A percentile compares a stretch with the other conserved stretches of the same genome.
These are phyloP conservation scores for Kazachstania martiniae DNA, from an alignment of 805 yeast species.

Conservation along the genomic window DNA sequence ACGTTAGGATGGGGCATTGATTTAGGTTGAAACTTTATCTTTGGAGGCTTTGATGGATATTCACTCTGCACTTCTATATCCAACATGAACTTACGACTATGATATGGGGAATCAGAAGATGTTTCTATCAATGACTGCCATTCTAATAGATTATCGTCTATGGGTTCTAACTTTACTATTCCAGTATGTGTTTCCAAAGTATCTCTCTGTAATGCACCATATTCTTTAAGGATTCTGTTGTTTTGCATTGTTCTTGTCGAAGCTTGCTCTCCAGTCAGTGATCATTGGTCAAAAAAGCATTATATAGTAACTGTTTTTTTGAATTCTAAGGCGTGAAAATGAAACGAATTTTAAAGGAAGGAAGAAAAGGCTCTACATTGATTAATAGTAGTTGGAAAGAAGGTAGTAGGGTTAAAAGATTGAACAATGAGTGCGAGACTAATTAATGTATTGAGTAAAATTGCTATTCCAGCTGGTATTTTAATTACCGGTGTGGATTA, in stretches of 20 bases:
- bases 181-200: neutral
- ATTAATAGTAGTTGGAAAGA: no score
- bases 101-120: slow-evolving; percentile 42
- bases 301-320: no score
- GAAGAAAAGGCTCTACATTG: neutral
- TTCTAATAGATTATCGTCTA: slow-evolving; percentile 31
- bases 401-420: no score
- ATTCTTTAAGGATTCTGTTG: slow-evolving; percentile 15
- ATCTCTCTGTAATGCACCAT: slow-evolving; percentile 8
- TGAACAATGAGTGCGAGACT: slow-evolving; percentile 8
- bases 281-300: no score
- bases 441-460: slow-evolving; percentile 23
- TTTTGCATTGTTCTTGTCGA: no score
- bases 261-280: no score
- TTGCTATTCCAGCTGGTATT: slow-evolving; percentile 65
- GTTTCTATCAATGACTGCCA: slow-evolving; percentile 48
- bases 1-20: slow-evolving; percentile 41
- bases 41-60: slow-evolving; percentile 56
- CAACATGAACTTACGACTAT: slow-evolving; percentile 42
- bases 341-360: neutral
- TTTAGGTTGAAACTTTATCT: slow-evolving; percentile 33
- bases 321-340: neutral
- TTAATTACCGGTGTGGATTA: slow-evolving; percentile 64
- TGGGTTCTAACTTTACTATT: slow-evolving; percentile 36
- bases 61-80: slow-evolving; percentile 33